phyloP scores from a whole-genome alignment of 2,329 filamentous ascomycete genomes.

The Phaeoacremonium minimum region DNA sequence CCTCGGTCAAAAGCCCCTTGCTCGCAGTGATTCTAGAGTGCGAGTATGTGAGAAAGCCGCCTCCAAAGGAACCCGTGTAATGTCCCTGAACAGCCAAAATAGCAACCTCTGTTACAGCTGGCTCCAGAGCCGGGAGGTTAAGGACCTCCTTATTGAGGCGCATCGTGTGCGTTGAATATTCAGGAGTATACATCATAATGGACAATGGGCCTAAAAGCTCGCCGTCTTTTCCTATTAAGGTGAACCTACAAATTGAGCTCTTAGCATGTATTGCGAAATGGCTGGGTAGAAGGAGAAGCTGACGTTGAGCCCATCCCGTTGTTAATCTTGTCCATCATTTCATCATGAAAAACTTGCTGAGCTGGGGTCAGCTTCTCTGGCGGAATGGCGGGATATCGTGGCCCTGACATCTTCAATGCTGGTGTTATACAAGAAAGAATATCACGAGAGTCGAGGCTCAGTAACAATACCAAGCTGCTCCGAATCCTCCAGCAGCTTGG shows the following conservation, averaged over 20 bases:
- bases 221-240: background rate
- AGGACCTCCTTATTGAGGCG: constrained; percentile 2
- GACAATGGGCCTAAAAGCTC: constrained; percentile 1
- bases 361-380: constrained; percentile 1
- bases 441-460: no score
- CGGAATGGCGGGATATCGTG: constrained; percentile 1
- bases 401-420: background rate
- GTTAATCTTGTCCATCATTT: constrained; percentile 1
- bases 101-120: constrained; percentile 1
- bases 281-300: background rate
- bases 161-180: constrained; percentile 1
- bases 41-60: constrained; percentile 1
- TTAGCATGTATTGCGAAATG: background rate
- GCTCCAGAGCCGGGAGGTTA: constrained; percentile 1
- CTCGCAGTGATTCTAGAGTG: constrained; percentile 3
- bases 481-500: no score
- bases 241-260: background rate
- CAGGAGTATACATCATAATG: constrained; percentile 2
- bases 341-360: background rate
- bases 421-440: no score
- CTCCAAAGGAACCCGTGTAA: constrained; percentile 2
- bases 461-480: no score
- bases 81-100: constrained; percentile 3
- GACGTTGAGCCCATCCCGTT: constrained; percentile 1
- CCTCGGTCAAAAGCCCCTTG: constrained; percentile 2